Conservation (phyloP, 768 basidiomycete genomes). For the Auriscalpium orientale region DNA sequence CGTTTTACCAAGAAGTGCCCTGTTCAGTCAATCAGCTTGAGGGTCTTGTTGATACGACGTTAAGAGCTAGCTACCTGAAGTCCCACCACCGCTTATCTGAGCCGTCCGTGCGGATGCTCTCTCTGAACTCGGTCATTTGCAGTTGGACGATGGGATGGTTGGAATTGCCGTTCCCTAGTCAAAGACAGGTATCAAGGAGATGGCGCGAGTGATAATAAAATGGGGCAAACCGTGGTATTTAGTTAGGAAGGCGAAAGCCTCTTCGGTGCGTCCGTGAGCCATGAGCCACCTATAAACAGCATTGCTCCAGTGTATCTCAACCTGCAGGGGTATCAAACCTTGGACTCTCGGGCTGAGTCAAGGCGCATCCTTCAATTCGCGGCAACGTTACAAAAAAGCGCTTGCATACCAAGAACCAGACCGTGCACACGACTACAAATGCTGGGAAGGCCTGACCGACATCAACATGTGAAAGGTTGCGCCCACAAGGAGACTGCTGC, state of each 20-base stretch:
- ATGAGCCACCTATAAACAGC: neutral
- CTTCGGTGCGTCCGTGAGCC: neutral
- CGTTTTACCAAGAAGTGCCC: neutral
- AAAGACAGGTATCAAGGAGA: neutral
- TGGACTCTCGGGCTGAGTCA: neutral
- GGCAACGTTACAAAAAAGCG: neutral
- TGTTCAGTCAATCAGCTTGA: neutral
- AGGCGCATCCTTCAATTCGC: neutral
- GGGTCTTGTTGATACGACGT: neutral
- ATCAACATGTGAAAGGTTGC: neutral
- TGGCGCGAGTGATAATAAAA: neutral
- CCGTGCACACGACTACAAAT: neutral
- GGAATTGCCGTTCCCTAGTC: neutral
- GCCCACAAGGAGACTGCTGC: neutral
- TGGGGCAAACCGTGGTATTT: neutral
- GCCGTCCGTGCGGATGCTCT: conserved; percentile 3
- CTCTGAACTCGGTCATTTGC: neutral
- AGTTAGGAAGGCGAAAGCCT: neutral
- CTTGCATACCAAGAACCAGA: neutral
- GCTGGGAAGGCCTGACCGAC: neutral
- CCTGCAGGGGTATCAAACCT: neutral
- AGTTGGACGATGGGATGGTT: neutral
- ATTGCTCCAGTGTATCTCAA: neutral
- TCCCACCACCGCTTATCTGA: conserved; percentile 2
- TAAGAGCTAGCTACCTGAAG: neutral